Conservation (phyloP, 1,284 basidiomycete species). For the Tylopilus sp. region DNA sequence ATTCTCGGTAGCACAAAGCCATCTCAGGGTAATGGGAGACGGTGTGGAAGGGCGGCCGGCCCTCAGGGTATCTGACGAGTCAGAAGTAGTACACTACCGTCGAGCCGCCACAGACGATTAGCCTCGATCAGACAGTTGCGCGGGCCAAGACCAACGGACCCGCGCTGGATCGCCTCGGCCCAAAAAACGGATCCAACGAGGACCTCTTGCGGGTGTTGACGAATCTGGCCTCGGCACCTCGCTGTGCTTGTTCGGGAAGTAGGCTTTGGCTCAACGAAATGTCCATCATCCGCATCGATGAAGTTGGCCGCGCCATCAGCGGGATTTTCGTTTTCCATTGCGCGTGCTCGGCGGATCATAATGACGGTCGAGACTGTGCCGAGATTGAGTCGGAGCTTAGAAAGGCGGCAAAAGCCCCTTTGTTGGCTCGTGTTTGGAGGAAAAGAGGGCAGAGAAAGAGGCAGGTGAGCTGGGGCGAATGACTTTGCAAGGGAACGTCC, state of each 20-base stretch:
- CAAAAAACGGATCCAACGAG: neutral
- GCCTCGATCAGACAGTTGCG: neutral
- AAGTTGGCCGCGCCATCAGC: neutral
- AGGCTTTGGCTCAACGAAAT: neutral
- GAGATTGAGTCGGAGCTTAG: conserved; percentile 25
- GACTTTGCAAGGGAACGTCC: conserved; percentile 25
- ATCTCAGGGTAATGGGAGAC: neutral
- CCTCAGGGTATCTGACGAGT: too few relatives aligned
- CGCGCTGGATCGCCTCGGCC: neutral
- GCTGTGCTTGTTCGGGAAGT: neutral
- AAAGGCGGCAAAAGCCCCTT: conserved; percentile 24
- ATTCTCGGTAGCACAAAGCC: neutral
- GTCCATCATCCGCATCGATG: neutral
- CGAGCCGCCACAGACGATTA: neutral
- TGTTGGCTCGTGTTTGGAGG: conserved; percentile 28
- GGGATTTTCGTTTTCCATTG: neutral
- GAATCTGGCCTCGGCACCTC: too few relatives aligned
- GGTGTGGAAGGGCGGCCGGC: neutral
- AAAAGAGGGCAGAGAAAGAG: conserved; percentile 14
- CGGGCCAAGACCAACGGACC: neutral
- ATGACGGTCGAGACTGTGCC: too few relatives aligned
- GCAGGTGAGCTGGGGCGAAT: conserved; percentile 11
- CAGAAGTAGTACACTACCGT: neutral
- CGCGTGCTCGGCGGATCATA: too few relatives aligned
- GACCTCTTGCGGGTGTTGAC: neutral